phyloP scores from a whole-genome alignment of 441 rosid species.

The Erysimum pusillum region DNA sequence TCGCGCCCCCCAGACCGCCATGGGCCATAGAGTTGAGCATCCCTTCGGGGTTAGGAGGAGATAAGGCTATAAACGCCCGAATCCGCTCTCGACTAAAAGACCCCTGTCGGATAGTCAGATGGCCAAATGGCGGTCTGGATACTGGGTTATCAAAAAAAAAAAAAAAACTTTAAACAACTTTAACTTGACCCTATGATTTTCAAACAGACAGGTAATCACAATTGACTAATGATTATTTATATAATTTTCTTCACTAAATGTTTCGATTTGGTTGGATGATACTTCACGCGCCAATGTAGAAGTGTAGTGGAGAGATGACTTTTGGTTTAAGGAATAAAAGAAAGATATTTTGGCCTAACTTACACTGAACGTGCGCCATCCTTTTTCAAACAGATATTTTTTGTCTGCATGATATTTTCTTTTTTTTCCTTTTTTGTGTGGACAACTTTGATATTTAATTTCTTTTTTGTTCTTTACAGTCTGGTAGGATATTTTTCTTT shows the following conservation, averaged over 20 bases:
- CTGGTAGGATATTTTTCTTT: not conserved
- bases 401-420: conserved; percentile 24
- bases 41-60: too few species aligned
- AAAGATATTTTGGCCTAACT: conserved; percentile 44
- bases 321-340: conserved; percentile 34
- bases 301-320: conserved; percentile 19
- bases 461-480: conserved; percentile 6
- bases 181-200: not conserved
- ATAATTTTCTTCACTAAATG: not conserved
- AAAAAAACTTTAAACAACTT: not conserved
- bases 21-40: too few species aligned
- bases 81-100: too few species aligned
- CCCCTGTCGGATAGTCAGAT: too few species aligned
- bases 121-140: too few species aligned
- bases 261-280: not conserved
- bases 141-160: too few species aligned
- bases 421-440: conserved; percentile 34
- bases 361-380: conserved; percentile 17
- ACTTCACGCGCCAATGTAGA: conserved; percentile 4
- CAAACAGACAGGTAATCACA: not conserved
- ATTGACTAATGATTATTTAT: not conserved
- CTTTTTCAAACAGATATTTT: conserved; percentile 41
- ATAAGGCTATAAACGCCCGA: too few species aligned
- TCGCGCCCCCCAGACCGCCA: too few species aligned
- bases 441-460: conserved; percentile 33